These are phyloP conservation scores for Leccinum broughii DNA, from an alignment of 768 basidiomycete species.

Conservation along the genomic window DNA sequence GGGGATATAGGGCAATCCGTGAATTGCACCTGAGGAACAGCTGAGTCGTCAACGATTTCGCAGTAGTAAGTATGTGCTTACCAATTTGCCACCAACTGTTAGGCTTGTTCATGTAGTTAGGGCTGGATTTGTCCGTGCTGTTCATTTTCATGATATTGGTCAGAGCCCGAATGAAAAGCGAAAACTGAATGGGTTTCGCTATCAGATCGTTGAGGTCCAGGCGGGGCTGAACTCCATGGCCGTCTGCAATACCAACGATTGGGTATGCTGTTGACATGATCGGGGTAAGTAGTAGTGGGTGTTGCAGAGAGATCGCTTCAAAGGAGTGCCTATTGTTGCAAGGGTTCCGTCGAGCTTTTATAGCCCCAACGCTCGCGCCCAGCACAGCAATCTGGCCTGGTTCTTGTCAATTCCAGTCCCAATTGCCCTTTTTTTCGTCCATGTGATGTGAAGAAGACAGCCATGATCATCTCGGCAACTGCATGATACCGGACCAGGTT, in stretches of 20 bases:
- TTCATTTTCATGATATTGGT: constrained; percentile 9
- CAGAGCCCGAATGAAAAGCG: constrained; percentile 22
- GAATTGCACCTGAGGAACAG: constrained; percentile 12
- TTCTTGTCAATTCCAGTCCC: neutral
- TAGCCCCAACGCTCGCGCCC: neutral
- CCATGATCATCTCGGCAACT: neutral
- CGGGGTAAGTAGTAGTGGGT: neutral
- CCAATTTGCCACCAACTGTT: constrained; percentile 27
- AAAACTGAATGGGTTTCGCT: constrained; percentile 16
- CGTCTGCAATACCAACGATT: constrained; percentile 3
- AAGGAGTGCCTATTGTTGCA: neutral
- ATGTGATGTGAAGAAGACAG: neutral
- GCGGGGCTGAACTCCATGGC: constrained; percentile 15
- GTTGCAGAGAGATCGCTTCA: neutral
- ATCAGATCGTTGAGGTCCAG: constrained; percentile 20
- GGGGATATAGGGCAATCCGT: constrained; percentile 19
- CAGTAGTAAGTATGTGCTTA: neutral
- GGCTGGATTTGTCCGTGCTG: neutral
- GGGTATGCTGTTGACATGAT: constrained; percentile 18
- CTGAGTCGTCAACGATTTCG: neutral
- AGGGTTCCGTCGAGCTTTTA: neutral
- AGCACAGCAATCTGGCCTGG: neutral
- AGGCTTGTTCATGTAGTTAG: constrained; percentile 15
- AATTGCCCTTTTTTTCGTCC: neutral
- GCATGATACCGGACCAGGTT: neutral